phyloP scores from a whole-genome alignment of 2,329 filamentous ascomycete genomes.

The Exophiala sp. region DNA sequence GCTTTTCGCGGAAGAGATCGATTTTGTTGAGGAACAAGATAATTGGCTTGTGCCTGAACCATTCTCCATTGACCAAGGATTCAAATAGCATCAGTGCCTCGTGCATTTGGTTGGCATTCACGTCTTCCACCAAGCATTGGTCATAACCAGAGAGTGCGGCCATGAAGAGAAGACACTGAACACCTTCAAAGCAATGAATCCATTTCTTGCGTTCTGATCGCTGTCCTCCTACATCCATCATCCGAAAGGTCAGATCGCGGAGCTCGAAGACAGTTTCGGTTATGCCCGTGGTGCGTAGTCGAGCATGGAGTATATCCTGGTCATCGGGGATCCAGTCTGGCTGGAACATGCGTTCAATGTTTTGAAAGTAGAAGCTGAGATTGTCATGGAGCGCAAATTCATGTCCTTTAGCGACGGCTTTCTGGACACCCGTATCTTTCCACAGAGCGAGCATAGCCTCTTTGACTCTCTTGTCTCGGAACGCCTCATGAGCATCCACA shows the following conservation, averaged over 20 bases:
- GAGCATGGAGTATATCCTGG: conserved; percentile 86
- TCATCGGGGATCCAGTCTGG: conserved; percentile 81
- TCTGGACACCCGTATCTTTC: conserved; percentile 74
- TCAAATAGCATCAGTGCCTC: conserved; percentile 83
- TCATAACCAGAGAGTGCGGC: conserved; percentile 96
- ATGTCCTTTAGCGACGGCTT: conserved; percentile 87
- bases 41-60: conserved; percentile 75
- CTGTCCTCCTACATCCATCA: conserved; percentile 93
- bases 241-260: conserved; percentile 85
- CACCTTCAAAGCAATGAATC: conserved; percentile 95
- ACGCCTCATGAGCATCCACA: conserved; percentile 71
- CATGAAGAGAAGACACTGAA: conserved; percentile 85
- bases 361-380: conserved; percentile 79
- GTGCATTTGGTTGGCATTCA: conserved; percentile 92
- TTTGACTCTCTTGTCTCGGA: conserved; percentile 59
- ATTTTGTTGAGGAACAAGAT: conserved; percentile 87
- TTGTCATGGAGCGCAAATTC: conserved; percentile 97
- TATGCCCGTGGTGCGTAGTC: conserved; percentile 88
- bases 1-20: conserved; percentile 74
- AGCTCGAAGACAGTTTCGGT: conserved; percentile 92
- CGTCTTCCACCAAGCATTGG: conserved; percentile 91
- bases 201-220: conserved; percentile 93
- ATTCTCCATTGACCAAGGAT: conserved; percentile 77
- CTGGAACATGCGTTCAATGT: conserved; percentile 67
- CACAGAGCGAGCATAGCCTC: conserved; percentile 77